phyloP scores from a whole-genome alignment of 228 moss, liverwort and hornwort genomes.

The Sphagnum fallax region DNA sequence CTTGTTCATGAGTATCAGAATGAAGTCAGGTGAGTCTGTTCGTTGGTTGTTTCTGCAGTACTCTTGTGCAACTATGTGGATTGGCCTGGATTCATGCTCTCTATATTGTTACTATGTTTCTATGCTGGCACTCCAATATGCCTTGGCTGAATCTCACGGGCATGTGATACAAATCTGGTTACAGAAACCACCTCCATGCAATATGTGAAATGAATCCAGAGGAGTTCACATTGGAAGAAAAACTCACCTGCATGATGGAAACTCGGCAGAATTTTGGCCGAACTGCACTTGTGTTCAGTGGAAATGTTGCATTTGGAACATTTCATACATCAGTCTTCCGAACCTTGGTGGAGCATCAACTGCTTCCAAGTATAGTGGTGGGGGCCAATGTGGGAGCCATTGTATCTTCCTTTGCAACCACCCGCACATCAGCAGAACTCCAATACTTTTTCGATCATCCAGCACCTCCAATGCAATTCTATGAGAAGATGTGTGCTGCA shows the following conservation, averaged over 20 bases:
- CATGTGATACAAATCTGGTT: background rate
- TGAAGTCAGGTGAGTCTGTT: slow-evolving; percentile 34
- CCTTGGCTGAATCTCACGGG: no score
- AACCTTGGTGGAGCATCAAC: slow-evolving; percentile 47
- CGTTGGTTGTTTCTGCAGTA: background rate
- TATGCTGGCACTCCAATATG: no score
- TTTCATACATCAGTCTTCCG: slow-evolving; percentile 58
- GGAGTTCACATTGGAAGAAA: slow-evolving; percentile 38
- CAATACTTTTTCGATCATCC: slow-evolving; percentile 39
- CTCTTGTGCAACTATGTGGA: background rate
- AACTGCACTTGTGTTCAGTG: slow-evolving; percentile 53
- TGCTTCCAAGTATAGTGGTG: slow-evolving; percentile 48
- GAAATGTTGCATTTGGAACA: slow-evolving; percentile 46
- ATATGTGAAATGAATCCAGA: slow-evolving; percentile 41
- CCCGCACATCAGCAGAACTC: slow-evolving; percentile 44
- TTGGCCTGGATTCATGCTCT: background rate
- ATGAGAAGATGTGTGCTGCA: slow-evolving; percentile 18
- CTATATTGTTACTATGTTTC: no score
- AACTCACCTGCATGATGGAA: slow-evolving; percentile 39
- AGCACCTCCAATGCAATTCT: slow-evolving; percentile 31
- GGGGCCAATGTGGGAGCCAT: slow-evolving; percentile 54
- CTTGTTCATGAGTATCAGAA: slow-evolving; percentile 44
- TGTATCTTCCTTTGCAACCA: slow-evolving; percentile 54
- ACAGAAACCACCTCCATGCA: slow-evolving; percentile 45
- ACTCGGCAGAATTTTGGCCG: slow-evolving; percentile 46